These are phyloP conservation scores for Candida cerambycidarum DNA, from an alignment of 805 yeast species.

Conservation along the genomic window DNA sequence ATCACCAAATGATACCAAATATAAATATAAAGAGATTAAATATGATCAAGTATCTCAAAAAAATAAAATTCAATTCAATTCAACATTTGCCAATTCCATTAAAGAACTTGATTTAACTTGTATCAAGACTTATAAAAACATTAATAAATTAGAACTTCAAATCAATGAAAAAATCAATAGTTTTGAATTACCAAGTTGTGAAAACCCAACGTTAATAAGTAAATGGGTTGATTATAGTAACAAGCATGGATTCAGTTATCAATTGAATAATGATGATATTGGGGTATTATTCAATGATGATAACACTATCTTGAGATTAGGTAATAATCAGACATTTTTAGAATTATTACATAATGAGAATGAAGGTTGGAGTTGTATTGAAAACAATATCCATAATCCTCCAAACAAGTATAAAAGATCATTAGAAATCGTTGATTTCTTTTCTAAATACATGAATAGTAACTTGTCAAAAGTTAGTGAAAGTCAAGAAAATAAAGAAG, in stretches of 20 bases:
- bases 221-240: constrained; percentile 99
- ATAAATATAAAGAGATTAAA: constrained; percentile 76
- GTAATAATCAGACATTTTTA: constrained; percentile 64
- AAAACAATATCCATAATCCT: constrained; percentile 42
- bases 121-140: constrained; percentile 35
- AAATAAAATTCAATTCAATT: constrained; percentile 40
- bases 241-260: constrained; percentile 93
- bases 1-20: constrained; percentile 89
- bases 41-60: constrained; percentile 28
- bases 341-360: constrained; percentile 49
- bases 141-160: constrained; percentile 44
- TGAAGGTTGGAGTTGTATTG: constrained; percentile 49
- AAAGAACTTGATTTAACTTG: constrained; percentile 36
- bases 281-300: constrained; percentile 90
- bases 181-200: constrained; percentile 41
- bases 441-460: constrained; percentile 88
- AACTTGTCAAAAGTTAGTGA: constrained; percentile 80
- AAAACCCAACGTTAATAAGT: constrained; percentile 71
- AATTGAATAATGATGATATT: constrained; percentile 82
- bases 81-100: constrained; percentile 39
- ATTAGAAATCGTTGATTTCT: constrained; percentile 82
- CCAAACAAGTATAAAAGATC: constrained; percentile 59
- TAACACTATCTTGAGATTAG: constrained; percentile 72
- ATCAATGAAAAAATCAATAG: constrained; percentile 33
- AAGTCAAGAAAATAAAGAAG: constrained; percentile 59